Conservation (phyloP, 306 rosid species). For the Citrullus mucosospermus region DNA sequence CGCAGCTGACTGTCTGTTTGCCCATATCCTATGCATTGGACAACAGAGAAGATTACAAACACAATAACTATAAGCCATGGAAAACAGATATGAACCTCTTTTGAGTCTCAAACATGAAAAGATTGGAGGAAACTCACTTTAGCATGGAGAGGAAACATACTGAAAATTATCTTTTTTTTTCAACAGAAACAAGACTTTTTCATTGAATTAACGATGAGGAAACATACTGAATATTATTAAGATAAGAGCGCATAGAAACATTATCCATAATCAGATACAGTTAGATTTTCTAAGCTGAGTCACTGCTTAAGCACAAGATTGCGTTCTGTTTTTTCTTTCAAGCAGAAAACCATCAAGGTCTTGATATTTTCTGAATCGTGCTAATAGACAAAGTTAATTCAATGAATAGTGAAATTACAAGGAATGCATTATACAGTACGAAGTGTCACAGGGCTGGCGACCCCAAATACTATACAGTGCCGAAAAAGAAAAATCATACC, state of each 20-base stretch:
- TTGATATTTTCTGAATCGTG: background rate
- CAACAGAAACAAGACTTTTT: too few species aligned
- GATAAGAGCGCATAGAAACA: background rate
- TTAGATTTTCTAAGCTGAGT: background rate
- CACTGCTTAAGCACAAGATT: background rate
- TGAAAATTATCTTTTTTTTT: background rate
- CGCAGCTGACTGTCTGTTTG: constrained; percentile 96
- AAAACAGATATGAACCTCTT: background rate
- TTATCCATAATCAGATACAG: background rate
- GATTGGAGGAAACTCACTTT: background rate
- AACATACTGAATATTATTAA: background rate
- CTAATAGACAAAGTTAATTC: background rate
- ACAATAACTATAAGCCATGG: background rate
- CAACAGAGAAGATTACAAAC: background rate
- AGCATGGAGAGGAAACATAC: background rate
- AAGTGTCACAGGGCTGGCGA: too few species aligned
- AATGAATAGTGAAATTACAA: background rate
- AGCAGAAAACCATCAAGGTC: background rate
- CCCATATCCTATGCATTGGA: constrained; percentile 69
- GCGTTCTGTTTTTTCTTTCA: background rate
- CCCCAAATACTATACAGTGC: background rate
- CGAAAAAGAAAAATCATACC: background rate
- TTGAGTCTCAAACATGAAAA: background rate
- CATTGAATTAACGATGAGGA: background rate
- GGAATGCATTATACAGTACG: background rate